Percentiles rank a stretch among this genome's conserved stretches.
phyloP scores from a whole-genome alignment of 108 stramenopile genomes.

The Seminavis robusta region DNA sequence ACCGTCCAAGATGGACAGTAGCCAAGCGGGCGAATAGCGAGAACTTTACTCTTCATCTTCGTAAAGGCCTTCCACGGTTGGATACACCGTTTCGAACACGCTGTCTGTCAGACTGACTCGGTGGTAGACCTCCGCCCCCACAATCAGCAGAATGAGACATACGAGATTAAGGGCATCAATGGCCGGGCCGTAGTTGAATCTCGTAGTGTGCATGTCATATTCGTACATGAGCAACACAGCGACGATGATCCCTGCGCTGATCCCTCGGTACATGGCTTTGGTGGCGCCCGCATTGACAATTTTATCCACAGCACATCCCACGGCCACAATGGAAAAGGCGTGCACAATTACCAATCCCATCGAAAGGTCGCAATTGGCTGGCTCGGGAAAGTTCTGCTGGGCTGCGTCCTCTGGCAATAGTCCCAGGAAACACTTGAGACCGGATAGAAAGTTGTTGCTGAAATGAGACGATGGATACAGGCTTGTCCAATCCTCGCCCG shows the following conservation, averaged over 20 bases:
- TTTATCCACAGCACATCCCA: slow-evolving; percentile 80
- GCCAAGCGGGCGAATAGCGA: too few species aligned
- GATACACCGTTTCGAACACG: slow-evolving; percentile 82
- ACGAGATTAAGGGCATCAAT: slow-evolving; percentile 65
- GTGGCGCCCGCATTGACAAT: slow-evolving; percentile 58
- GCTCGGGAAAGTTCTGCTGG: slow-evolving; percentile 45
- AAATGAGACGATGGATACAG: slow-evolving; percentile 67
- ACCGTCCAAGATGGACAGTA: too few species aligned
- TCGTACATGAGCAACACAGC: slow-evolving; percentile 60
- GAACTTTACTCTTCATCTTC: too few species aligned
- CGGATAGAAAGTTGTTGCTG: slow-evolving; percentile 64
- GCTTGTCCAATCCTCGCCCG: slow-evolving; percentile 46
- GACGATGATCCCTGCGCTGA: slow-evolving; percentile 76
- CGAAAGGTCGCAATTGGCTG: slow-evolving; percentile 48
- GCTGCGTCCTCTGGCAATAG: slow-evolving; percentile 48
- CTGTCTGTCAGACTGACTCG: slow-evolving; percentile 62
- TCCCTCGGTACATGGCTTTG: slow-evolving; percentile 72
- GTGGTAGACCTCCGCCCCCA: slow-evolving; percentile 83
- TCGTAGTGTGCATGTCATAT: slow-evolving; percentile 54
- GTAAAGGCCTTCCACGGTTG: slow-evolving; percentile 59
- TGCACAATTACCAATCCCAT: slow-evolving; percentile 51
- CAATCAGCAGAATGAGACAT: slow-evolving; percentile 57
- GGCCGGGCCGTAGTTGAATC: slow-evolving; percentile 60
- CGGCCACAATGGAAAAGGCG: slow-evolving; percentile 66
- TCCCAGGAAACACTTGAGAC: slow-evolving; percentile 71